Percentiles rank a stretch among this genome's conserved stretches.
Evolutionary conservation across 106 monocot genomes (phyloP).

Genomic region (Acorus gramineus): DNA sequence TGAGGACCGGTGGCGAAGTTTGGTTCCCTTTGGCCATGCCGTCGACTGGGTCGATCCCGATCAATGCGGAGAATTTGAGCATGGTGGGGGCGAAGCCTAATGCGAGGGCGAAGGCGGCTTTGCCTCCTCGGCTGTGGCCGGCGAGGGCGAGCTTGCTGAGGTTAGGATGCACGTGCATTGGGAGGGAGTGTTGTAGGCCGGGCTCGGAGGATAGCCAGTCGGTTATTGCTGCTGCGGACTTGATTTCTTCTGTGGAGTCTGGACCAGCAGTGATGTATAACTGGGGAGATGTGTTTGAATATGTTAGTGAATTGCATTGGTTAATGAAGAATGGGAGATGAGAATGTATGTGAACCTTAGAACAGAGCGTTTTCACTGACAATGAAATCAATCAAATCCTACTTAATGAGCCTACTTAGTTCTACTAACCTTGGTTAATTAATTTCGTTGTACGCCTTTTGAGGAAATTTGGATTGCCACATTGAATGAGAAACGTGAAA

Average conservation of each 20-base stretch:
- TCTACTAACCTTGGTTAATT: too few species aligned
- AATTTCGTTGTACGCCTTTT: too few species aligned
- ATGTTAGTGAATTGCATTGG: too few species aligned
- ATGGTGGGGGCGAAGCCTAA: slow-evolving; percentile 19
- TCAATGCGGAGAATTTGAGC: slow-evolving; percentile 44
- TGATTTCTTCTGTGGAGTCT: slow-evolving; percentile 53
- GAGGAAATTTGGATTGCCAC: too few species aligned
- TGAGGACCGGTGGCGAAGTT: slow-evolving; percentile 62
- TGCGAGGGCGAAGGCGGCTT: slow-evolving; percentile 64
- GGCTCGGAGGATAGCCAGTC: slow-evolving; percentile 34
- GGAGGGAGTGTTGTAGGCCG: slow-evolving; percentile 27
- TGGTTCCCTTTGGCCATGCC: slow-evolving; percentile 61
- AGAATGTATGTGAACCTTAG: too few species aligned
- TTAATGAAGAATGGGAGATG: too few species aligned
- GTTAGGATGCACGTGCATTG: slow-evolving; percentile 19
- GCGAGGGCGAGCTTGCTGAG: slow-evolving; percentile 33
- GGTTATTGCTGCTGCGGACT: slow-evolving; percentile 24
- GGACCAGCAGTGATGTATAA: slow-evolving; percentile 51
- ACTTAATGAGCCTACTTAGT: too few species aligned
- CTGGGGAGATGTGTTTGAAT: slow-evolving; percentile 16
- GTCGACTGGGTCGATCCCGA: slow-evolving; percentile 79
- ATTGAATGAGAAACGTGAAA: too few species aligned
- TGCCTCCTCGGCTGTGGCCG: slow-evolving; percentile 84
- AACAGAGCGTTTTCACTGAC: too few species aligned
- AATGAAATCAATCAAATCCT: too few species aligned